Conservation (phyloP, 768 basidiomycete species). For the Ramaria sp. region DNA sequence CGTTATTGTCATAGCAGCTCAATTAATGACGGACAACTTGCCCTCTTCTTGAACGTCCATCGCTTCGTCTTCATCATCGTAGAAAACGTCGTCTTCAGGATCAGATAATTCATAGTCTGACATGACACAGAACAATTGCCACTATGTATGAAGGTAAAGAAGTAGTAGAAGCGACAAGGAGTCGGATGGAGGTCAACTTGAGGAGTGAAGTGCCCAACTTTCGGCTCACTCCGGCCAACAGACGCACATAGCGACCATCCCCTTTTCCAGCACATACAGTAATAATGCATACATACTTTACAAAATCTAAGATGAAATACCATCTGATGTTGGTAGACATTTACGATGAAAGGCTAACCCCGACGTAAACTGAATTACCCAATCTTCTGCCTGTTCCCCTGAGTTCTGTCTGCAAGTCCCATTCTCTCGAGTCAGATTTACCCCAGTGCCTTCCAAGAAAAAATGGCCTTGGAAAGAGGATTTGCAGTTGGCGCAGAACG, state of each 20-base stretch:
- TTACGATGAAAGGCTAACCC: conserved; percentile 2
- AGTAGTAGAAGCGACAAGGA: background rate
- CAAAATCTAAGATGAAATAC: background rate
- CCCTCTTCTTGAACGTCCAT: conserved; percentile 12
- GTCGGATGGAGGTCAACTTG: background rate
- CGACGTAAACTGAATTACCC: background rate
- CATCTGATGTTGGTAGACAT: background rate
- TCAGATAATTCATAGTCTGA: conserved; percentile 12
- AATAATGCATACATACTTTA: conserved; percentile 1
- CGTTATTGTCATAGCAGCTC: background rate
- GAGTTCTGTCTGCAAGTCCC: background rate
- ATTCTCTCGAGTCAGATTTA: background rate
- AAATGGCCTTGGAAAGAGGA: background rate
- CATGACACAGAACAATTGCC: conserved; percentile 5
- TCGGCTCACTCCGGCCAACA: background rate
- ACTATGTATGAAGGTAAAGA: background rate
- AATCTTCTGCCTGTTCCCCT: background rate
- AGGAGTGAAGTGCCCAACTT: too few relatives aligned
- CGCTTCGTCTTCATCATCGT: conserved; percentile 13
- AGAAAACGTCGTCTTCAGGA: conserved; percentile 8
- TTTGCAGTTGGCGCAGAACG: conserved; percentile 5
- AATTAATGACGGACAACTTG: background rate
- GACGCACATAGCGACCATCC: background rate
- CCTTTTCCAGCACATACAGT: background rate
- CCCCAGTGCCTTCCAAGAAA: background rate